A percentile compares a stretch with the other conserved stretches of the same genome.
Conservation (phyloP, 225 moss, liverwort and hornwort species). For the Anthoceros angustus region DNA sequence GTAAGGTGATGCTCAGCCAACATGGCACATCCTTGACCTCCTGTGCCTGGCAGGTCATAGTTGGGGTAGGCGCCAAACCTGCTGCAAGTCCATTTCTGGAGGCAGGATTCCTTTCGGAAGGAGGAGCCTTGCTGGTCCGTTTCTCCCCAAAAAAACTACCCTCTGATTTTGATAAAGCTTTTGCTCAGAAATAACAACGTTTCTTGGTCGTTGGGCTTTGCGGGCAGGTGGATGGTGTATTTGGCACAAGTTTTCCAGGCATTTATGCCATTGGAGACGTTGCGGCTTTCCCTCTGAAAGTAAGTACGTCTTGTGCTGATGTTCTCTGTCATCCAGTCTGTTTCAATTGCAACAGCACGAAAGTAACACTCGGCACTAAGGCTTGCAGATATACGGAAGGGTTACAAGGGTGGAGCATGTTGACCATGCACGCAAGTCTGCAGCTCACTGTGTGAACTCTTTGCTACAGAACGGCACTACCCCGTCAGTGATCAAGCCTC, state of each 20-base stretch:
- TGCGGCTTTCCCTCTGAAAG: conserved; percentile 53
- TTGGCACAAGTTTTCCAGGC: conserved; percentile 37
- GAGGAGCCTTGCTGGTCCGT: conserved; percentile 57
- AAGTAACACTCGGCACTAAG: not conserved
- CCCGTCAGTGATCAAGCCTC: conserved; percentile 9
- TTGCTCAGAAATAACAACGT: not conserved
- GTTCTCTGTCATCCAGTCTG: not conserved
- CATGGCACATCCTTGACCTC: too few relatives aligned
- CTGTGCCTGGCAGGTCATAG: conserved; percentile 46
- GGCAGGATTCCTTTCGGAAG: conserved; percentile 45
- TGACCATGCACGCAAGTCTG: conserved; percentile 75
- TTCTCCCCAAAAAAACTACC: not conserved
- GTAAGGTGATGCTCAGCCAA: not conserved
- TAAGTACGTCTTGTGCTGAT: not conserved
- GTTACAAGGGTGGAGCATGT: conserved; percentile 70
- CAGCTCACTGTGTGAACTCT: conserved; percentile 24
- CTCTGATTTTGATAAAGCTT: not conserved
- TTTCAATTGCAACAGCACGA: not conserved
- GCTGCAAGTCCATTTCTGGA: conserved; percentile 41
- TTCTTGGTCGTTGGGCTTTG: not conserved
- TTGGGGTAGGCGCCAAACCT: conserved; percentile 69
- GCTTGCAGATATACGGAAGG: conserved; percentile 42
- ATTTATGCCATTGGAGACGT: conserved; percentile 62
- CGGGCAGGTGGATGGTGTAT: conserved; percentile 46
- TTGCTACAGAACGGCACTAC: conserved; percentile 13